phyloP scores from a whole-genome alignment of 495 filamentous ascomycete species.

The Hypoxylon trugodes region DNA sequence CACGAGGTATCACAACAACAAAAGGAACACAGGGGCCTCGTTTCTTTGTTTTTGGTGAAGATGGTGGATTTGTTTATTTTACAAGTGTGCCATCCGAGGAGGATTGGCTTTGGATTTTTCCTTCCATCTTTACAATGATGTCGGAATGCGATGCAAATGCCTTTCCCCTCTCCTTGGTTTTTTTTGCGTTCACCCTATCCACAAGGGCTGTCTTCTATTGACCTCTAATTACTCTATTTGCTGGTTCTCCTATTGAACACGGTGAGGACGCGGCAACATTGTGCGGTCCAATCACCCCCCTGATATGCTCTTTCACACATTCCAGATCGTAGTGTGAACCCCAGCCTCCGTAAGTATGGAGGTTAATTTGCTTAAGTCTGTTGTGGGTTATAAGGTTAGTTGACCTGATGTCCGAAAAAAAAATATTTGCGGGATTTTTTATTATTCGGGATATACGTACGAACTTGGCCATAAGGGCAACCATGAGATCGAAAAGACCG shows the following conservation, averaged over 20 bases:
- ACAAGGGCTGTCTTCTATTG: slow-evolving; percentile 43
- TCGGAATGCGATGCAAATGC: slow-evolving; percentile 39
- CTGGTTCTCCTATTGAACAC: slow-evolving; percentile 44
- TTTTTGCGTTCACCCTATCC: slow-evolving; percentile 27
- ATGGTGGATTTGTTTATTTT: slow-evolving; percentile 39
- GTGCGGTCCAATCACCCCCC: slow-evolving; percentile 27
- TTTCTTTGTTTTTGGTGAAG: slow-evolving; percentile 22
- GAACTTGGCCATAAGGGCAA: slow-evolving; percentile 88
- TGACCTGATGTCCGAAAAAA: neutral
- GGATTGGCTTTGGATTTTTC: slow-evolving; percentile 22
- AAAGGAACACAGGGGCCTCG: slow-evolving; percentile 5
- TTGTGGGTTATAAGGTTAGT: slow-evolving; percentile 2
- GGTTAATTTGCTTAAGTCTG: slow-evolving; percentile 46
- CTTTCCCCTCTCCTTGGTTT: slow-evolving; percentile 11
- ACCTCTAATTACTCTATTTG: slow-evolving; percentile 47
- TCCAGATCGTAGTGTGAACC: slow-evolving; percentile 36
- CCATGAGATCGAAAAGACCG: slow-evolving; percentile 92
- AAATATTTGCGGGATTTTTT: slow-evolving; percentile 13
- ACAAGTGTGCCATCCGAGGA: slow-evolving; percentile 26
- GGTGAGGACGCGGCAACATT: slow-evolving; percentile 29
- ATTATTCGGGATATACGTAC: slow-evolving; percentile 54
- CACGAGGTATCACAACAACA: too few relatives aligned
- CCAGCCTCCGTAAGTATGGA: slow-evolving; percentile 42
- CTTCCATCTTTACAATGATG: slow-evolving; percentile 41
- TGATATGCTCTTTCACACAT: slow-evolving; percentile 34